phyloP scores from a whole-genome alignment of 2,329 filamentous ascomycete genomes.

The Rhynchosporium agropyri region DNA sequence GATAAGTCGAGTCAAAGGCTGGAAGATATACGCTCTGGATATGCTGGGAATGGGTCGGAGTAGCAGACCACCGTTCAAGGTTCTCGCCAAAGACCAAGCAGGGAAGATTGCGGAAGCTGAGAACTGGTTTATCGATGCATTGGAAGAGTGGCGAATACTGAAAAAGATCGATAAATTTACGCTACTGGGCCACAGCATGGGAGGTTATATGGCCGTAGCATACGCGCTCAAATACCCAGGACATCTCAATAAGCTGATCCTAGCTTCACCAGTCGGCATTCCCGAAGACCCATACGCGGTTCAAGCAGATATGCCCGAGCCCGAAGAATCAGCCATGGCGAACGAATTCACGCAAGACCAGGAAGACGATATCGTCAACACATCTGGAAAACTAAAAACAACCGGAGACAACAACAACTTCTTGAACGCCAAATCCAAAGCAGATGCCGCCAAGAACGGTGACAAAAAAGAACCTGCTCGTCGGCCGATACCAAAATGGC shows the following conservation, averaged over 20 bases:
- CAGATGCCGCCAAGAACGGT: conserved; percentile 40
- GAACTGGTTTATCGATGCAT: conserved; percentile 91
- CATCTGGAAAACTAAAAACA: conserved; percentile 42
- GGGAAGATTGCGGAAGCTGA: conserved; percentile 87
- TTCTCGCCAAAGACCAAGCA: conserved; percentile 78
- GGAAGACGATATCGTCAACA: conserved; percentile 48
- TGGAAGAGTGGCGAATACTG: conserved; percentile 93
- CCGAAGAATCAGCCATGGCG: conserved; percentile 69
- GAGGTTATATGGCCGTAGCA: conserved; percentile 91
- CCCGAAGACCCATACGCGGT: conserved; percentile 93
- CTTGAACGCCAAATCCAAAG: conserved; percentile 51
- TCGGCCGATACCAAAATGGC: conserved; percentile 76
- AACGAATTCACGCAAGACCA: conserved; percentile 83
- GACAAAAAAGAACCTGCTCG: conserved; percentile 44
- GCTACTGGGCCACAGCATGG: conserved; percentile 87
- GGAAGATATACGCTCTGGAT: conserved; percentile 92
- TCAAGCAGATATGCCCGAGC: conserved; percentile 77
- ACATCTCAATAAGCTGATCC: conserved; percentile 90
- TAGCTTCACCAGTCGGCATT: conserved; percentile 91
- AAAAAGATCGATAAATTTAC: conserved; percentile 93
- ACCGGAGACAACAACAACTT: conserved; percentile 53
- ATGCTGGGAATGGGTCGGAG: conserved; percentile 94
- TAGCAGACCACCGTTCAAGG: conserved; percentile 78
- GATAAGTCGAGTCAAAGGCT: conserved; percentile 74
- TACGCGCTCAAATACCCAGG: conserved; percentile 97